These are phyloP conservation scores for Aristolochia californica DNA, from an alignment of 164 flowering plant species.

Conservation along the genomic window DNA sequence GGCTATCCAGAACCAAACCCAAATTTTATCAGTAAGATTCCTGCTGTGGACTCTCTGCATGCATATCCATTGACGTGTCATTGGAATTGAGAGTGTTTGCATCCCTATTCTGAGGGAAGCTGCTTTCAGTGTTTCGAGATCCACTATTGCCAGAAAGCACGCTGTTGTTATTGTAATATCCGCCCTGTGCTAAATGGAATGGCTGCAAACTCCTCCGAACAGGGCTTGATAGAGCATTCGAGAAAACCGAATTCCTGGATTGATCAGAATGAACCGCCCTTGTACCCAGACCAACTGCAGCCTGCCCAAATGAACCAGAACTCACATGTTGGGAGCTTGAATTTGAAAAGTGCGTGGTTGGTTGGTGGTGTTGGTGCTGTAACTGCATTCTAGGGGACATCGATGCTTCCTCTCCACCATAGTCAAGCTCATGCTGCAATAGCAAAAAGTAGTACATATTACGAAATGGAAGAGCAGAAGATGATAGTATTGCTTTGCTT, in stretches of 20 bases:
- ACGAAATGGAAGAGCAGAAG: not conserved
- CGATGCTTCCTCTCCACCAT: constrained; percentile 50
- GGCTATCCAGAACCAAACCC: too few relatives aligned
- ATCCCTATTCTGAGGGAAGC: constrained; percentile 35
- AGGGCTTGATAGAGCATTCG: constrained; percentile 57
- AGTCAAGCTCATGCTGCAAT: constrained; percentile 68
- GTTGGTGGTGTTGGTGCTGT: constrained; percentile 36
- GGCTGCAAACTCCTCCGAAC: constrained; percentile 47
- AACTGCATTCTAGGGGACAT: constrained; percentile 43
- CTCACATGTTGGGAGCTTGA: constrained; percentile 22
- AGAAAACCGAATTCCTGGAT: constrained; percentile 44
- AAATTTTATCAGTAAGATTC: constrained; percentile 22
- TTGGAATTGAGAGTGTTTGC: constrained; percentile 32
- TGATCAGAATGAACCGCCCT: constrained; percentile 46
- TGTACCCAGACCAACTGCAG: constrained; percentile 21
- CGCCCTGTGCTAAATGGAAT: constrained; percentile 37
- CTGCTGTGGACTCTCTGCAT: constrained; percentile 45
- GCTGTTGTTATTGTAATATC: constrained; percentile 25
- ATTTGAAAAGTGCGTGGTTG: constrained; percentile 1
- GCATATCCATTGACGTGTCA: constrained; percentile 55
- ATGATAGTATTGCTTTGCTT: not conserved
- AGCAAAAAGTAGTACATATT: not conserved
- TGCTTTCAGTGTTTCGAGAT: constrained; percentile 19
- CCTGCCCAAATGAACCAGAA: constrained; percentile 40
- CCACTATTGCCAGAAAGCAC: constrained; percentile 20